Evolutionary conservation across 2,329 filamentous ascomycete species (phyloP).

Genomic region (Pseudogymnoascus sp.): DNA sequence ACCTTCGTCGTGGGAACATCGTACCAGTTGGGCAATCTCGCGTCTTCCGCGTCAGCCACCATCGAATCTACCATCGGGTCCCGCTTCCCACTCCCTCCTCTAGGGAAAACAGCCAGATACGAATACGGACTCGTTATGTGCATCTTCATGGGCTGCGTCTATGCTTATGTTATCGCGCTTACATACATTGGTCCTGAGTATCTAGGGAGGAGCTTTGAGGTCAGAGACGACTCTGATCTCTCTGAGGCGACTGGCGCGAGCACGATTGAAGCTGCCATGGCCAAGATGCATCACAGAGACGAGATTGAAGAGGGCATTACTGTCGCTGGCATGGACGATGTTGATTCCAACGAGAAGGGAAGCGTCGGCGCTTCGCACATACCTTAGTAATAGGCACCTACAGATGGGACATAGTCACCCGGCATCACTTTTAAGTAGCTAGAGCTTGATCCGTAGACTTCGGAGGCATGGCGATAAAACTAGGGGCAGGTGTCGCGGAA

Average conservation of each 20-base stretch:
- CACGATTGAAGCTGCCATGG: constrained; percentile 23
- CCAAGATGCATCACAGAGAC: constrained; percentile 1
- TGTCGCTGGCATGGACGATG: neutral
- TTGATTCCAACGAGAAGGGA: neutral
- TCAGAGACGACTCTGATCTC: constrained; percentile 39
- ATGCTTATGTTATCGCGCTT: constrained; percentile 47
- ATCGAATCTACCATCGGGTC: constrained; percentile 72
- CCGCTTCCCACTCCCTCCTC: constrained; percentile 61
- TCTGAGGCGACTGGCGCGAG: constrained; percentile 34
- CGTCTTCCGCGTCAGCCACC: constrained; percentile 63
- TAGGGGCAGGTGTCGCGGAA: neutral
- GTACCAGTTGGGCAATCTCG: constrained; percentile 70
- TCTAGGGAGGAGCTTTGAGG: constrained; percentile 39
- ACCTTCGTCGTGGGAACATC: constrained; percentile 64
- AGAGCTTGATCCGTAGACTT: too few species aligned
- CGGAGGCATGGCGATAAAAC: neutral
- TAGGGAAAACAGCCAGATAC: constrained; percentile 46
- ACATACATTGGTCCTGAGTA: constrained; percentile 41
- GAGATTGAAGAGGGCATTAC: neutral
- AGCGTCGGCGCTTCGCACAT: neutral
- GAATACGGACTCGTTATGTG: constrained; percentile 79
- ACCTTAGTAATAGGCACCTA: neutral
- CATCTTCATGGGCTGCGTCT: constrained; percentile 87
- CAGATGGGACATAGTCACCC: too few species aligned
- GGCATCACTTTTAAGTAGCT: too few species aligned